Evolutionary conservation across 768 basidiomycete species (phyloP).

Genomic region (Suillus spraguei): DNA sequence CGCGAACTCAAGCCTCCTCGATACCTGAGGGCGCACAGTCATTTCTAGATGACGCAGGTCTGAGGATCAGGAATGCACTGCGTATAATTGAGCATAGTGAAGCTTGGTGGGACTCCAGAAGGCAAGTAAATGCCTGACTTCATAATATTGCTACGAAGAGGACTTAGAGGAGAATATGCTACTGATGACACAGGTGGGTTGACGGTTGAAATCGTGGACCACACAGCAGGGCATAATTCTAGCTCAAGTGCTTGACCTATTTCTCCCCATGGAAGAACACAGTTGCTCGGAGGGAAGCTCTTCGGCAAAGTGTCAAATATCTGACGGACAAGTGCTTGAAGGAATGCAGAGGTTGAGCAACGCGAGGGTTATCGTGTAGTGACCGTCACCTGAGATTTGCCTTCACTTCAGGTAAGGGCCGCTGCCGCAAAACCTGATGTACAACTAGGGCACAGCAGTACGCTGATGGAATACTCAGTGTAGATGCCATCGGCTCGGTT

Average conservation of each 20-base stretch:
- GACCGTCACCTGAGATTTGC: conserved; percentile 56
- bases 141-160: conserved; percentile 62
- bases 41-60: conserved; percentile 73
- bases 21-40: conserved; percentile 64
- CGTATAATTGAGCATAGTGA: conserved; percentile 68
- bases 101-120: conserved; percentile 66
- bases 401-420: conserved; percentile 68
- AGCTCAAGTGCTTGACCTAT: conserved; percentile 53
- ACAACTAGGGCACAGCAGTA: conserved; percentile 71
- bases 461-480: conserved; percentile 76
- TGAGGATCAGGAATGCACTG: conserved; percentile 44
- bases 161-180: conserved; percentile 63
- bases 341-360: conserved; percentile 59
- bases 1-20: conserved; percentile 46
- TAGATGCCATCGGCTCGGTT: conserved; percentile 55
- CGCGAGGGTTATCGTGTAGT: conserved; percentile 84
- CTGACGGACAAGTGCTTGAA: conserved; percentile 69
- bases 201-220: conserved; percentile 78
- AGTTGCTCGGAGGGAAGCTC: conserved; percentile 72
- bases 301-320: conserved; percentile 45
- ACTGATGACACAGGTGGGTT: conserved; percentile 77
- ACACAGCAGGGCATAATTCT: conserved; percentile 82
- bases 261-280: conserved; percentile 83
- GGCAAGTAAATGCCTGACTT: conserved; percentile 67
- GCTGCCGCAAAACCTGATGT: conserved; percentile 56